A percentile compares a stretch with the other conserved stretches of the same genome.
Conservation (phyloP, 2,329 filamentous ascomycete genomes). For the Chrysoporthe deuterocubensis region DNA sequence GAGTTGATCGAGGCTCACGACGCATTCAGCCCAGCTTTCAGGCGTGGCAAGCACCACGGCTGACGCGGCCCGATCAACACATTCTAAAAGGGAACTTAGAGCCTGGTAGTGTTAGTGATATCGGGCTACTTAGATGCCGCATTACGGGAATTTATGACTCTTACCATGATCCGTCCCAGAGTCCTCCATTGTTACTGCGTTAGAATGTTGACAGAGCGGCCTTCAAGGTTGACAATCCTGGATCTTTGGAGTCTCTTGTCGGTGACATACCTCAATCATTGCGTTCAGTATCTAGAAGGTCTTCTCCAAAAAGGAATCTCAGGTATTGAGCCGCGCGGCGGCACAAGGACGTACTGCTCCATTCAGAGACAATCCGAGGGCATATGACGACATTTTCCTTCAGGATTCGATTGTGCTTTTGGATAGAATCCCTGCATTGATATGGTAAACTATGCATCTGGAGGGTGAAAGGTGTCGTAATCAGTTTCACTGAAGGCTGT, state of each 20-base stretch:
- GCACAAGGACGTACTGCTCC: no score
- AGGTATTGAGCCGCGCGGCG: no score
- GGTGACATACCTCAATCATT: no score
- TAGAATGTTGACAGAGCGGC: no score
- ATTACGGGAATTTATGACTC: no score
- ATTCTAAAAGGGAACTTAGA: not conserved
- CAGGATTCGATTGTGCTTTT: not conserved
- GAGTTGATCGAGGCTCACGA: conserved; percentile 16
- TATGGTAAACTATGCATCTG: not conserved
- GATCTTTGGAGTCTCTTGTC: no score
- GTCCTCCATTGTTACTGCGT: no score
- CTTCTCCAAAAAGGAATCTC: conserved; percentile 2
- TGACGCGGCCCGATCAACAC: not conserved
- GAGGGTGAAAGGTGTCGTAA: not conserved
- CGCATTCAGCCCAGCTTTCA: conserved; percentile 8
- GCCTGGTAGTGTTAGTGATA: not conserved
- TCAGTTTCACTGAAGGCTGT: not conserved
- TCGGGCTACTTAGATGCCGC: no score
- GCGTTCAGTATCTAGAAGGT: not conserved
- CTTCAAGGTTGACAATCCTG: no score
- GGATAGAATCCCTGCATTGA: not conserved
- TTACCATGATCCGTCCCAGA: no score
- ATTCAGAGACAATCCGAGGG: no score
- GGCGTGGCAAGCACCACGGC: conserved; percentile 8
- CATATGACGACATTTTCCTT: no score